Percentiles rank a stretch among this genome's conserved stretches.
Evolutionary conservation across 139 green algal genomes (phyloP).

Genomic region (Chlorella sp.): DNA sequence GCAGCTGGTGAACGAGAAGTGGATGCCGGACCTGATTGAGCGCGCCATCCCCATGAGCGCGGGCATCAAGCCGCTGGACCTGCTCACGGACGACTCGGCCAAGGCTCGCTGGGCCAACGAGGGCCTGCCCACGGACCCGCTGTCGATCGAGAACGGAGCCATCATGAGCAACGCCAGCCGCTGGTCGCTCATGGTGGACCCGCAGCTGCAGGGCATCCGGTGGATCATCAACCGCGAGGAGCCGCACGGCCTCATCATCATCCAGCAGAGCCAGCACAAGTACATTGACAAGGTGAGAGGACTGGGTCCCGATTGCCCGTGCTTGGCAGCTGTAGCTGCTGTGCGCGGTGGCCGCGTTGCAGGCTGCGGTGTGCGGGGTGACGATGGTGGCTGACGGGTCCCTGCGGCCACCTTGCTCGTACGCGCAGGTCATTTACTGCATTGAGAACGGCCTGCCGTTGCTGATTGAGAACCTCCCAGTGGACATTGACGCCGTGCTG

Average conservation of each 20-base stretch:
- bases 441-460: slow-evolving; percentile 80
- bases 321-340: too few species aligned
- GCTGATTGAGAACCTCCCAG: slow-evolving; percentile 81
- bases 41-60: slow-evolving; percentile 56
- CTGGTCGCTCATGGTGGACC: slow-evolving; percentile 87
- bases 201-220: slow-evolving; percentile 81
- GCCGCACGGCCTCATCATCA: slow-evolving; percentile 68
- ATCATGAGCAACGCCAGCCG: slow-evolving; percentile 72
- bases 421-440: slow-evolving; percentile 60
- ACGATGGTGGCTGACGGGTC: background rate
- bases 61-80: slow-evolving; percentile 41
- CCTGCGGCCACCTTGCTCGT: background rate
- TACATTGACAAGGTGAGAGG: slow-evolving; percentile 77
- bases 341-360: too few species aligned
- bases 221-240: slow-evolving; percentile 80
- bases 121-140: slow-evolving; percentile 72
- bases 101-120: slow-evolving; percentile 79
- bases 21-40: slow-evolving; percentile 69
- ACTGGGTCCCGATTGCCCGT: too few species aligned
- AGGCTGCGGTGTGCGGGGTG: too few species aligned
- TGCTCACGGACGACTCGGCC: slow-evolving; percentile 56
- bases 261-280: slow-evolving; percentile 78
- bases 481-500: slow-evolving; percentile 83
- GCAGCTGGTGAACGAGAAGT: slow-evolving; percentile 62
- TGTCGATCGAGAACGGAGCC: slow-evolving; percentile 84